Conservation (phyloP, 2,329 filamentous ascomycete species). For the Daldinia eschscholtzii region DNA sequence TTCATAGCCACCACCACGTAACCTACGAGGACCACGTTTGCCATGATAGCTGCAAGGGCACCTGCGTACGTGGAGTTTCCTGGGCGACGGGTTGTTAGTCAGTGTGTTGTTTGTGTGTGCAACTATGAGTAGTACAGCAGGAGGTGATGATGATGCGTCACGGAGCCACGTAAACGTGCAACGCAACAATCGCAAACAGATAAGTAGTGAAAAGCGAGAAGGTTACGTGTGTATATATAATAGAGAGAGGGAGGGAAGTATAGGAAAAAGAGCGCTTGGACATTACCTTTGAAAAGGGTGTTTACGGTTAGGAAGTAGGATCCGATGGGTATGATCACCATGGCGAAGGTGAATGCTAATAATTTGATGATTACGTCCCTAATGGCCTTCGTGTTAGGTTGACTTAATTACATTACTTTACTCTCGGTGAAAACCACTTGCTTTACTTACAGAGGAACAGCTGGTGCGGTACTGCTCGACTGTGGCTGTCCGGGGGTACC, state of each 20-base stretch:
- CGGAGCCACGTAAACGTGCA: background rate
- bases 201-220: background rate
- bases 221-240: background rate
- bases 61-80: slow-evolving; percentile 92
- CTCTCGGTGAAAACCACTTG: slow-evolving; percentile 4
- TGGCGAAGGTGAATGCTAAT: slow-evolving; percentile 88
- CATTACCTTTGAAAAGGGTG: slow-evolving; percentile 78
- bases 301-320: slow-evolving; percentile 88
- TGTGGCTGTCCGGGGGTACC: slow-evolving; percentile 60
- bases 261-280: background rate
- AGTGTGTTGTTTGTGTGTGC: too few species aligned
- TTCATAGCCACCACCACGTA: slow-evolving; percentile 93
- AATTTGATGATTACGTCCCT: slow-evolving; percentile 92
- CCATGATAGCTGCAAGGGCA: slow-evolving; percentile 85
- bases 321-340: slow-evolving; percentile 88
- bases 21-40: slow-evolving; percentile 89
- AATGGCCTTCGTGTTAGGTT: slow-evolving; percentile 13
- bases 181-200: background rate
- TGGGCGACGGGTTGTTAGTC: slow-evolving; percentile 53
- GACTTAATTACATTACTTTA: slow-evolving; percentile 10
- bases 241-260: background rate
- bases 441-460: slow-evolving; percentile 79
- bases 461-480: slow-evolving; percentile 79
- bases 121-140: background rate
- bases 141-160: background rate